Evolutionary conservation across 2,329 filamentous ascomycete genomes (phyloP), one percentile per base, ranked within the genome.

Genomic region (Bisporella sp.): DNA sequence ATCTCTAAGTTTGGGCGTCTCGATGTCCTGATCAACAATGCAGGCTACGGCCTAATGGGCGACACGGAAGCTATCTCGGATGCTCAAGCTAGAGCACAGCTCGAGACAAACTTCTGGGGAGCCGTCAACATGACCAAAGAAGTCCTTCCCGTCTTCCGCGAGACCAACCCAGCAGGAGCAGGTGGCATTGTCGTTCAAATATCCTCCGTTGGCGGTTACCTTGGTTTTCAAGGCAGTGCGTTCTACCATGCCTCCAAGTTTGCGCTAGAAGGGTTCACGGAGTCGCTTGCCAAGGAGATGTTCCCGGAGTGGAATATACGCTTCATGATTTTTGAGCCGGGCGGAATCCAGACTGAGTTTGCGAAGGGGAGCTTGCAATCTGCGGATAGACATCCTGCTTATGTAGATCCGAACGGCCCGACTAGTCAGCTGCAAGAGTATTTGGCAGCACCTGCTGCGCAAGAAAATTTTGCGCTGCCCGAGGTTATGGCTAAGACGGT

Each of bases 1-100:
- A 40, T 47, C 3, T 59, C 60, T 21, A 56, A 53, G 0, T 50
- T 65, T 1, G 63, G 69, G 2, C 71, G 74, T 8, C 63, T 83
- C 41, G 78, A 83, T 60, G 73, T 81, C 1, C 72, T 82, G 4
- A 71, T 79, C 54, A 81, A 82, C 66, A 81, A 81, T 46, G 78
- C 78, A 3, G 80, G 78, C 2, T 81, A 79, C 52, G 72, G 74
- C 11, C 64, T 78, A 1, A 59, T 64, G 5, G 74, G 73, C n/a
- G 72, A 76, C 1, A 71, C 79, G 33, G 79, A 83, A 50, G 52
- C 50, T 6, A 59, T 63, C 6, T 54, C 55, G 5, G 58, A 66
- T 5, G 54, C 53, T 3, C 59, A 66, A 48, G 54, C 62, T 4
- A 64, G 65, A 8, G 51, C 51, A 1, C 41, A 69, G 28, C 60